Evolutionary conservation across 2,329 filamentous ascomycete genomes (phyloP).

Genomic region (Canariomyces notabilis): DNA sequence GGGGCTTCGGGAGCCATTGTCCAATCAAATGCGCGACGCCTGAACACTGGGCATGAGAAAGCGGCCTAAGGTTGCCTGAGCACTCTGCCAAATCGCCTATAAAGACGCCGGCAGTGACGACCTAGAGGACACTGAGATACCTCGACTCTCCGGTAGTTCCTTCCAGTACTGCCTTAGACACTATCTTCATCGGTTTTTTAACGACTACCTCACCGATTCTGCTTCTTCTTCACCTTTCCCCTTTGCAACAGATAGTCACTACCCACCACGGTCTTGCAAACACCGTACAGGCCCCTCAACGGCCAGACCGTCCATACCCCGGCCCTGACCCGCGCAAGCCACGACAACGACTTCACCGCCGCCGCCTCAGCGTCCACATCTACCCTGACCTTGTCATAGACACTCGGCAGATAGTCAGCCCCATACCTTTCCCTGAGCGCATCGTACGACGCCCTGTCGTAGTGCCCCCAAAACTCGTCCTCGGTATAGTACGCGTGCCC

Average conservation of each 20-base stretch:
- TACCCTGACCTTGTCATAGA: slow-evolving; percentile 64
- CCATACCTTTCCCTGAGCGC: slow-evolving; percentile 52
- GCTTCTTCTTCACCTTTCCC: slow-evolving; percentile 14
- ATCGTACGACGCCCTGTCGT: slow-evolving; percentile 57
- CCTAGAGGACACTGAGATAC: no score
- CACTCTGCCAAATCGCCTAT: no score
- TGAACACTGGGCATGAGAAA: no score
- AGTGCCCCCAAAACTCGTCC: slow-evolving; percentile 63
- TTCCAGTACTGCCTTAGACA: no score
- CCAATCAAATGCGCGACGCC: no score
- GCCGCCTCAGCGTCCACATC: slow-evolving; percentile 34
- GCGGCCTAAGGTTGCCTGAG: no score
- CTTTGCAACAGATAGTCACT: slow-evolving; percentile 44
- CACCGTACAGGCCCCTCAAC: slow-evolving; percentile 42
- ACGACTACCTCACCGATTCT: neutral
- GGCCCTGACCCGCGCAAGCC: slow-evolving; percentile 31
- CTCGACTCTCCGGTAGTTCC: no score
- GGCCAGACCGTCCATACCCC: slow-evolving; percentile 37
- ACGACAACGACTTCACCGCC: slow-evolving; percentile 25
- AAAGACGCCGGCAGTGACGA: no score
- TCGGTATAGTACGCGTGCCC: slow-evolving; percentile 64
- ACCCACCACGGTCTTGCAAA: slow-evolving; percentile 40
- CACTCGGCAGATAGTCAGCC: slow-evolving; percentile 54
- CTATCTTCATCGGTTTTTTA: neutral
- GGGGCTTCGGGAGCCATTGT: neutral